These are phyloP conservation scores for Kandelia obovata DNA, from an alignment of 345 rosid genomes.

Conservation along the genomic window DNA sequence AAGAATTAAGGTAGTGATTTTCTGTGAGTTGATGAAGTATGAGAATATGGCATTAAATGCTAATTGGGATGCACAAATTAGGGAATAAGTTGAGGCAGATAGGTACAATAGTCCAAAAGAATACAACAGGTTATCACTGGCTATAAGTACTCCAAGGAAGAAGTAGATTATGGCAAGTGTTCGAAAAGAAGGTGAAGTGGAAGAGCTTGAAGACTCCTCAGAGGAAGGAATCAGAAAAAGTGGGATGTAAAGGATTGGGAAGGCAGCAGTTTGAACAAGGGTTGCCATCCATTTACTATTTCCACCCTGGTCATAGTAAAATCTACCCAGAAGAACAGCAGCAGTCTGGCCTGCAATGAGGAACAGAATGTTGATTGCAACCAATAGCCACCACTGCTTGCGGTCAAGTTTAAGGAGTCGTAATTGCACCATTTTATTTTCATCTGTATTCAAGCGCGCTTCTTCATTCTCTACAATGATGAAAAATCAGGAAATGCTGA, in stretches of 20 bases:
- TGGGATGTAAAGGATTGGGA: constrained; percentile 62
- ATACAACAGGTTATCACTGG: constrained; percentile 63
- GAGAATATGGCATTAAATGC: constrained; percentile 77
- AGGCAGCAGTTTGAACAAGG: constrained; percentile 59
- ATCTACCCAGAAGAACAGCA: constrained; percentile 64
- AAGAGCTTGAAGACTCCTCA: constrained; percentile 31
- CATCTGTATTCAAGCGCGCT: constrained; percentile 21
- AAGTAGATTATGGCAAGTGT: constrained; percentile 44
- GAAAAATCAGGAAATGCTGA: not conserved
- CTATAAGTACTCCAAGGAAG: constrained; percentile 53
- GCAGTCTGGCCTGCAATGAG: constrained; percentile 57
- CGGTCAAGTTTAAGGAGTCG: constrained; percentile 37
- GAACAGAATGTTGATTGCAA: constrained; percentile 38
- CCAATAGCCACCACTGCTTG: constrained; percentile 65
- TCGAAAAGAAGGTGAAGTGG: constrained; percentile 31
- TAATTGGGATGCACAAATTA: constrained; percentile 70
- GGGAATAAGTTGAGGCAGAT: constrained; percentile 76
- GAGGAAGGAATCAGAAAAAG: constrained; percentile 44
- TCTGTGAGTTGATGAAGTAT: constrained; percentile 69
- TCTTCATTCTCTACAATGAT: constrained; percentile 36
- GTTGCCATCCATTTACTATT: constrained; percentile 68
- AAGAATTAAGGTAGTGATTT: constrained; percentile 51
- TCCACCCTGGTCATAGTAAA: constrained; percentile 64
- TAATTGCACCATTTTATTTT: constrained; percentile 10
- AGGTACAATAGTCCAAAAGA: constrained; percentile 72